phyloP scores from a whole-genome alignment of 495 filamentous ascomycete genomes.

The Tuber calosporum region DNA sequence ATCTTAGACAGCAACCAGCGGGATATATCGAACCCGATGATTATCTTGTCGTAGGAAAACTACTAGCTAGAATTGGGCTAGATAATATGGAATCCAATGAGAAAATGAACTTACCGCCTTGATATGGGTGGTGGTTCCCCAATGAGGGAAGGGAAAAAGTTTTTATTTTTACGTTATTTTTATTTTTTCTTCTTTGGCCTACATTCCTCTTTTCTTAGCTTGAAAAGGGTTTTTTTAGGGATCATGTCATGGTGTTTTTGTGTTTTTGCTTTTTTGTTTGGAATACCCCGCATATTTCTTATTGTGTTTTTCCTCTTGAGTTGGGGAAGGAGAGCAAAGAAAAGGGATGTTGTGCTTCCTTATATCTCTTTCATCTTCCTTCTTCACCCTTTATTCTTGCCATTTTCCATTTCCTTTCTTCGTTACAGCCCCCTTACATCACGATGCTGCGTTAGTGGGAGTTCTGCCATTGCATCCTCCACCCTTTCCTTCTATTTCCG shows the following conservation, averaged over 20 bases:
- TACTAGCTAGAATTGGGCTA: constrained; percentile 47
- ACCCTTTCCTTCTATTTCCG: not conserved
- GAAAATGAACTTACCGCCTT: not conserved
- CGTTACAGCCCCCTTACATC: not conserved
- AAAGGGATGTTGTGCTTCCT: constrained; percentile 1
- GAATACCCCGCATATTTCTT: constrained; percentile 16
- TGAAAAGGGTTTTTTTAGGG: not conserved
- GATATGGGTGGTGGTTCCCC: not conserved
- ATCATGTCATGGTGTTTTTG: constrained; percentile 14
- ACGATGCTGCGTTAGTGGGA: not conserved
- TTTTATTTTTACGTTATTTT: constrained; percentile 6
- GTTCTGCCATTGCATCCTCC: not conserved
- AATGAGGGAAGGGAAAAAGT: not conserved
- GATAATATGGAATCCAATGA: constrained; percentile 17
- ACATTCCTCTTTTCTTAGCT: constrained; percentile 3
- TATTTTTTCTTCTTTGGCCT: constrained; percentile 9
- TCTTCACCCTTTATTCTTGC: not conserved
- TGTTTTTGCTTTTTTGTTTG: constrained; percentile 26
- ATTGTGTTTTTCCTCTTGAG: constrained; percentile 20
- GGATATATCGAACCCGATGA: constrained; percentile 72
- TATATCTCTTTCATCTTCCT: constrained; percentile 2
- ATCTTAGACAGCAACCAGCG: constrained; percentile 66
- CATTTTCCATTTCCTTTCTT: not conserved
- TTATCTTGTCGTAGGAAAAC: constrained; percentile 69
- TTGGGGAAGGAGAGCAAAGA: not conserved